Evolutionary conservation across 164 flowering plant species (phyloP), one percentile per base, ranked within the genome.

Genomic region (Piper betle): DNA sequence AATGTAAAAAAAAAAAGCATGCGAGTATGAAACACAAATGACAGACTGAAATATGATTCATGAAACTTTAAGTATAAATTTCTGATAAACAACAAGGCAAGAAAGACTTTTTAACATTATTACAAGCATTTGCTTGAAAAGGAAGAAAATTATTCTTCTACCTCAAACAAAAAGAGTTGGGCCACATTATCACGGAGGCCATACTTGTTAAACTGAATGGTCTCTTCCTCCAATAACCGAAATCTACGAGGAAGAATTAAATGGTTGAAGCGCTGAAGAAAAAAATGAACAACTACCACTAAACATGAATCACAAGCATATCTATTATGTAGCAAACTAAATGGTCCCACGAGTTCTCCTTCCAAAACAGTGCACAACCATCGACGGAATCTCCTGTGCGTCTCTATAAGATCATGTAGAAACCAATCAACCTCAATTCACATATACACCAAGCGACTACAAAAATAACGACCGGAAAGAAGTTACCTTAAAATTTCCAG

Each of bases 131-230:
- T 6, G 46, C 9, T 42, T 42, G 46, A 42, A 42, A 0, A 42
- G 46, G 46, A 42, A 42, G 2, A 42, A 42, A 11, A 42, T 0
- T 12, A 41, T 43, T 53, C 41, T 18, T 38, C 48, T 77, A 90
- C 96, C 96, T 91, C 71, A 52, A 92, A 76, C 62, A 92, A 79
- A 78, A 91, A 89, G 69, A 92, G 74, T 74, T 88, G 98, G 61
- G 96, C 92, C 76, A 92, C 85, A 80, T 92, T 92, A 69, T 92
- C 72, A 59, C 91, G 91, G 16, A 92, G 90, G 55, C 77, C 88
- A 86, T 81, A 92, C 62, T 57, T 67, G 65, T 64, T 73, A 71
- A 87, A 92, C 70, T 87, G 95, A 65, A 92, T 84, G 70, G 56
- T 66, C 69, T 89, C 93, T 60, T 78, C 75, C 75, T 89, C 88